A percentile compares a stretch with the other conserved stretches of the same genome.
phyloP scores from a whole-genome alignment of 306 rosid genomes.

The Rubus parviflorus region DNA sequence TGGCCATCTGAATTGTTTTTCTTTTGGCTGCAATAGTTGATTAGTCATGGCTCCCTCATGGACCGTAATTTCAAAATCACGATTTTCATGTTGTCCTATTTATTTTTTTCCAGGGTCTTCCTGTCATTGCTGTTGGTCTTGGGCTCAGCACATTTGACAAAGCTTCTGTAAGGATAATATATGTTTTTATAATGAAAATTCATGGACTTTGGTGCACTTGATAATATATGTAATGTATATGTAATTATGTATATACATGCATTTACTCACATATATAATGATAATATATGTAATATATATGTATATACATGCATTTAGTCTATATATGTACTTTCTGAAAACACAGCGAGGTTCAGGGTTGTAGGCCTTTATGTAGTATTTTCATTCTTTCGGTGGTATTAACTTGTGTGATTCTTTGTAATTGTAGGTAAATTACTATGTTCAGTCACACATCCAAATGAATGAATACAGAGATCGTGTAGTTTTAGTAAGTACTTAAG shows the following conservation, averaged over 20 bases:
- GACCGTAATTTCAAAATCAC: background rate
- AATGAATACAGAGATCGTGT: conserved; percentile 95
- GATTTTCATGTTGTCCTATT: conserved; percentile 19
- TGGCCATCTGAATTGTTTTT: background rate
- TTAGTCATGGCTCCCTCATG: background rate
- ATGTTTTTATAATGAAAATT: background rate
- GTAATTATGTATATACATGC: background rate
- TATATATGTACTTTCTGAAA: conserved; percentile 12
- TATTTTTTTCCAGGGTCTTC: conserved; percentile 65
- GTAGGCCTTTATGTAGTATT: background rate
- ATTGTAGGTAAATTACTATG: conserved; percentile 77
- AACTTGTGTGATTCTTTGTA: background rate
- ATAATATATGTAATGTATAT: background rate
- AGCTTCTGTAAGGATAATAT: conserved; percentile 78
- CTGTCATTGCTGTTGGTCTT: conserved; percentile 82
- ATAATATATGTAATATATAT: background rate
- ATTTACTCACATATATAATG: background rate
- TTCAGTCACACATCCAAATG: conserved; percentile 92
- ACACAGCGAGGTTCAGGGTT: background rate
- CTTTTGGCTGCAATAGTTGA: background rate
- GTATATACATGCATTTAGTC: background rate
- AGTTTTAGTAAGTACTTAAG: conserved; percentile 55
- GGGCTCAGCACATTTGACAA: conserved; percentile 93
- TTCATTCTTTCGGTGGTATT: background rate
- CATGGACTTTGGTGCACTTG: background rate